A percentile compares a stretch with the other conserved stretches of the same genome.
Conservation (phyloP, 306 rosid species). For the Argentina anserina region DNA sequence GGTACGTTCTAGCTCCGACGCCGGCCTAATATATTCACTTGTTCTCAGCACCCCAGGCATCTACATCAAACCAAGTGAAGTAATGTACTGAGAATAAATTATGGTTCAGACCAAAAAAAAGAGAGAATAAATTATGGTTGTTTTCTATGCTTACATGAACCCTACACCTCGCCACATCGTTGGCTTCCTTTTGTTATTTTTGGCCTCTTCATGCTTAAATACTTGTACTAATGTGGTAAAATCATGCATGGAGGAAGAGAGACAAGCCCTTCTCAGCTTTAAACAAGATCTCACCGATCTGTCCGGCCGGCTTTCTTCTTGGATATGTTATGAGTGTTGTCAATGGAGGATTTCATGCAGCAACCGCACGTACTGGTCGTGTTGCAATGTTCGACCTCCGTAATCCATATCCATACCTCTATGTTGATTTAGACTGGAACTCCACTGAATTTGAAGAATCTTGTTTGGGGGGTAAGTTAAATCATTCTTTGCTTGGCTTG, state of each 20-base stretch:
- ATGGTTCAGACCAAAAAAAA: too few species aligned
- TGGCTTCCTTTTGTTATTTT: background rate
- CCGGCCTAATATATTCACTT: background rate
- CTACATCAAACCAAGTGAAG: background rate
- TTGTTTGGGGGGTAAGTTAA: background rate
- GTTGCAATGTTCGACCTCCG: background rate
- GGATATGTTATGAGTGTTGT: background rate
- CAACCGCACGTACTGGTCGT: background rate
- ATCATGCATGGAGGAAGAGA: background rate
- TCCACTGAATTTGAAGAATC: background rate
- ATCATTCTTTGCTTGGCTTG: conserved; percentile 1
- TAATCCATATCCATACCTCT: background rate
- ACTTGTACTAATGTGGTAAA: background rate
- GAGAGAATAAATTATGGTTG: background rate
- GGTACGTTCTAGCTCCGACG: too few species aligned
- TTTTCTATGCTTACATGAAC: background rate
- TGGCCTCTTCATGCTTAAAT: background rate
- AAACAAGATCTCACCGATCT: background rate
- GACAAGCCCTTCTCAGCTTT: background rate
- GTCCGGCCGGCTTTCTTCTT: background rate
- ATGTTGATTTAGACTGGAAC: background rate
- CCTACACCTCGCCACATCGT: background rate
- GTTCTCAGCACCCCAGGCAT: background rate
- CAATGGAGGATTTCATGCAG: background rate
- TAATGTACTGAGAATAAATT: too few species aligned